Base-by-base conservation (phyloP, 2,329 filamentous ascomycete species). In the Xylariaceae sp. region DNA sequence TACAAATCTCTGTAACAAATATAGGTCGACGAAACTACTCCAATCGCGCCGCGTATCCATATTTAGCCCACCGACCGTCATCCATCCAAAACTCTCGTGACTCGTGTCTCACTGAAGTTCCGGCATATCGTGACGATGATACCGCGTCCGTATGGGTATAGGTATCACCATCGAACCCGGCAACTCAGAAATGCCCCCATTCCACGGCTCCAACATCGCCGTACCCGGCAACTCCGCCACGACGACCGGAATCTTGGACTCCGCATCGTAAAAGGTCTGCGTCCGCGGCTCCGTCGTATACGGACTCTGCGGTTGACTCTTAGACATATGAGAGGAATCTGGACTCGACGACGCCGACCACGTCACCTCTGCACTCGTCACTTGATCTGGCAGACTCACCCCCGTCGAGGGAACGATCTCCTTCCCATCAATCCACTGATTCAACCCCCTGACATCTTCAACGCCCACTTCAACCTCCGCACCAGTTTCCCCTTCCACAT, bases 201-300 rank as follows among this genome's bases (percentile, higher is more conserved):
- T 55, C 63, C 63, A 65, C n/a, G 62, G 59, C 37, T 64, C 62
- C 9, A 50, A 44, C 51, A 63, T 50, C 49, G 58, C 51, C 1
- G 61, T 60, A 18, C 61, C 63, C 2, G 63, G 62, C 11, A 65
- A 49, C 34, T 65, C 63, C 1, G 53, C 61, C 5, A 61, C 44
- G 4, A 50, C 11, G 6, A 34, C 45, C 2, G 53, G 30, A 3
- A 18, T 9, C 52, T 64, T 64, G 6, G 51, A 7, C 11, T 59
- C 58, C 13, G 23, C 18, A 30, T 56, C 11, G 34, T 63, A 59
- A 44, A 63, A 57, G 18, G 54, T 23, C n/a, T 59, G 58, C 30
- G 57, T 59, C 49, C 58, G 51, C 15, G 58, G 58, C 34, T 59
- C 56, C 49, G 59, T 59, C 0, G 18, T 53, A 37, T 59, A 57